Base-by-base conservation (phyloP, 169 alveolate species). In the Eimeria necatrix region DNA sequence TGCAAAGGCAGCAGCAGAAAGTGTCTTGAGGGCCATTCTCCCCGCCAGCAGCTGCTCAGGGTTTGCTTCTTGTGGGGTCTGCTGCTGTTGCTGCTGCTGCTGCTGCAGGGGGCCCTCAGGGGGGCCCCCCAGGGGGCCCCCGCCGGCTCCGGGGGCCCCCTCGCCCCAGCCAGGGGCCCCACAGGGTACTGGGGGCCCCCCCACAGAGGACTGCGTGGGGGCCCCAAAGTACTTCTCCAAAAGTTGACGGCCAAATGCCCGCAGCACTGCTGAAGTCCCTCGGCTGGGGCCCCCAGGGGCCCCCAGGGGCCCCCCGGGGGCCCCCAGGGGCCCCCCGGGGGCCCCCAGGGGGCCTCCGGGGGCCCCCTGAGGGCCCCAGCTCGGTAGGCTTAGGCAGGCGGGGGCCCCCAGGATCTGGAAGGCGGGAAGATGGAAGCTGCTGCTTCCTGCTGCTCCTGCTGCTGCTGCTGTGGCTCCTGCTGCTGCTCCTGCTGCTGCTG, bases 61-160 rank as follows among this genome's bases (percentile, higher is more conserved):
- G 6, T 64, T 3, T n/a, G 24, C 49, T 14, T 32, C 76, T n/a
- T 32, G 24, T 32, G 46, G 76, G 76, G 16, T 14, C 46, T 64
- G 76, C 8, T 7, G 48, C 4, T 10, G 76, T 32, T 32, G 76
- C 76, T 22, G 48, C 32, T 32, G 46, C 76, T 64, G 46, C 10
- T 10, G 14, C 84, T 9, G 24, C 84, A 26, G 59, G 84, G 84
- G 84, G 4, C 59, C 59, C 56, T 53, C 26, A 73, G 59, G 24
- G 84, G 84, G 84, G 59, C 59, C 84, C 84, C 59, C 84, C 51
- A 8, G 12, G 46, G 84, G 84, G 59, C 59, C 84, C 46, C 10
- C 32, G 6, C 49, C 5, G 76, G 76, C 4, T 64, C 76, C 5
- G 76, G 32, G 76, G 76, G 48, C 76, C 76, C 76, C 76, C 46